Conservation (phyloP, 78 protist species). For the Dictyostelium discoideum region dicty_2.7 NC_007091.3:623001-623500, state of each 20-base stretch:
- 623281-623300: not conserved
- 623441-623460: constrained; percentile 37
- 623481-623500: not conserved
- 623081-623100: constrained; percentile 30
- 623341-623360: constrained; percentile 54
- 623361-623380: constrained; percentile 41
- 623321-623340: constrained; percentile 62
- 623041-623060: not conserved
- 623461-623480: not conserved
- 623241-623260: constrained; percentile 22
- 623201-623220: not conserved
- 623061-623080: not conserved
- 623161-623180: not conserved
- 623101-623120: constrained; percentile 5
- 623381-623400: constrained; percentile 10
- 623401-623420: constrained; percentile 63
- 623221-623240: constrained; percentile 68
- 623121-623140: not conserved
- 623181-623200: not conserved
- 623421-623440: constrained; percentile 63
- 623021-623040: not conserved
- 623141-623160: constrained; percentile 30
- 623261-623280: constrained; percentile 13
- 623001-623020: constrained; percentile 35
- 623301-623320: constrained; percentile 9